These are phyloP conservation scores for Scedosporium dehoogii DNA, from an alignment of 2,329 filamentous ascomycete genomes.

Conservation along the genomic window DNA sequence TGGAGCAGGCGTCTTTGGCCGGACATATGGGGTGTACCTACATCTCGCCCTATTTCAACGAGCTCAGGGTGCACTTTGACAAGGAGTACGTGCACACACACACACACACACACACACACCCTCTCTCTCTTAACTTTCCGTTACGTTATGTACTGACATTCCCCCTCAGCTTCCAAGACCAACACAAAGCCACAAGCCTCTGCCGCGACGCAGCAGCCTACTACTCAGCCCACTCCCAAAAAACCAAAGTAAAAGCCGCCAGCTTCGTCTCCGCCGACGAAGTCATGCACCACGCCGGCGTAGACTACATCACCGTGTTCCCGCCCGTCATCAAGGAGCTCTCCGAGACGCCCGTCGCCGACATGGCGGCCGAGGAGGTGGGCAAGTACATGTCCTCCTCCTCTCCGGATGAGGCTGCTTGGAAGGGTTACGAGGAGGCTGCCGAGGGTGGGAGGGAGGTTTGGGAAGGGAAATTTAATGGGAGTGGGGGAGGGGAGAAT, in stretches of 20 bases:
- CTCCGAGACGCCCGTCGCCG: constrained; percentile 21
- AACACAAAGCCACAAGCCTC: constrained; percentile 38
- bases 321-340: constrained; percentile 40
- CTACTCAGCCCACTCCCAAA: constrained; percentile 29
- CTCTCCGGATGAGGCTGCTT: constrained; percentile 12
- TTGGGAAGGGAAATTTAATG: constrained; percentile 41
- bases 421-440: constrained; percentile 13
- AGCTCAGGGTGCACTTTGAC: constrained; percentile 53
- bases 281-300: constrained; percentile 46
- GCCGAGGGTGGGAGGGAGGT: constrained; percentile 28
- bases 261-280: constrained; percentile 48
- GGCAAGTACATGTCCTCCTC: constrained; percentile 20
- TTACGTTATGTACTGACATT: neutral
- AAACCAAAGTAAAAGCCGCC: constrained; percentile 44
- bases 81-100: constrained; percentile 24
- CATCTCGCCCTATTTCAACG: constrained; percentile 57
- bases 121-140: neutral
- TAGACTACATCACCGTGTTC: constrained; percentile 49
- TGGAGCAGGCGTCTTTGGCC: constrained; percentile 49
- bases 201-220: constrained; percentile 42
- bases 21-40: constrained; percentile 48
- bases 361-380: constrained; percentile 19
- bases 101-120: too few relatives aligned
- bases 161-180: constrained; percentile 32
- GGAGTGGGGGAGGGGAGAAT: constrained; percentile 33